Base-by-base conservation (phyloP, 176 grass and related monocot species). In the Musa itinerans region DNA sequence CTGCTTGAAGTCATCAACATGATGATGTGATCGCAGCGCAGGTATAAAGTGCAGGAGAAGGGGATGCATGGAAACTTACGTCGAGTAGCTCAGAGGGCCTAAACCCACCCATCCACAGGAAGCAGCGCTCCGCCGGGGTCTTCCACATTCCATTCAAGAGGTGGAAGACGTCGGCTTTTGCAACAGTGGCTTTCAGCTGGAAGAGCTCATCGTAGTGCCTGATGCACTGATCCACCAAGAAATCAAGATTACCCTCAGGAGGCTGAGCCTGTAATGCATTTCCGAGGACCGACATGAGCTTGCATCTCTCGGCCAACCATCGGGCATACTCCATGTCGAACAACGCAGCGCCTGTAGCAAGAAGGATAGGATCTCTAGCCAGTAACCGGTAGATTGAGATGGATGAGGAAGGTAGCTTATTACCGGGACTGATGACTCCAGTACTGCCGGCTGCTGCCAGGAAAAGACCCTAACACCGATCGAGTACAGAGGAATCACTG, bases 311-410 rank as follows among this genome's bases (percentile, higher is more conserved):
- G 53, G 92, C 89, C 78, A 96, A 73, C 93, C 93, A 96, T 78
- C 89, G 78, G n/a, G 69, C 76, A 78, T 96, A 92, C 61, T 92
- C 93, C 85, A 96, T 88, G 89, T 96, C 87, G 76, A 96, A 96
- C 78, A 88, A 84, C 65, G 87, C 83, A 16, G 89, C 89, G 26
- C 87, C 93, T 92, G 81, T 59, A 81, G 55, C 57, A 62, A 57
- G 11, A 43, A 43, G 34, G 34, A 43, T 43, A 4, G 6, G 34
- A 43, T 6, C 34, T 43, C 11, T 17, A 57, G 54, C 54, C 11
- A 57, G 11, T 5, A 5, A 13, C 4, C 16, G 2, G 54, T 13
- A 62, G 15, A 15, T 62, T 0, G 15, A 43, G 4, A 43, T 17
- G 15, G 15, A 21, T 21, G 57, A 62, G 34, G 34, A 43, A 43